Percentiles rank a stretch among this genome's conserved stretches.
Evolutionary conservation across 2,329 filamentous ascomycete genomes (phyloP).

Genomic region (Reticulascus tulasneorum): DNA sequence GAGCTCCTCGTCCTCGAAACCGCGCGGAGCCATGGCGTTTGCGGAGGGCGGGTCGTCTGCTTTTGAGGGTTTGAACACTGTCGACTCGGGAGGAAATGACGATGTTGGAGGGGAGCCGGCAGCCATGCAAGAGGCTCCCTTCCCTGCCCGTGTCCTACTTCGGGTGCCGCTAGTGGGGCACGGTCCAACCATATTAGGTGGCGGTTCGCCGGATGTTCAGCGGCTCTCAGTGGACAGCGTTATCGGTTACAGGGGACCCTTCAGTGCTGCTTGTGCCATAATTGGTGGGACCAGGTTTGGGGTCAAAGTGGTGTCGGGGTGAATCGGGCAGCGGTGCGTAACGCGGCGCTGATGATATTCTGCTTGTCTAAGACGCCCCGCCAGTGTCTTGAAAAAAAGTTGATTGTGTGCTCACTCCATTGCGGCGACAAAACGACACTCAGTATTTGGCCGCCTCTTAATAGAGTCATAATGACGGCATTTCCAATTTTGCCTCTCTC

Average conservation of each 20-base stretch:
- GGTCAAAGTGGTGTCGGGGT: conserved; percentile 2
- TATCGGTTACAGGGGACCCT: conserved; percentile 1
- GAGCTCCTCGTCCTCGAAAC: conserved; percentile 77
- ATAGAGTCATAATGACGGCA: too few relatives aligned
- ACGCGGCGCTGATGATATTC: too few relatives aligned
- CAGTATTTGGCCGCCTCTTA: too few relatives aligned
- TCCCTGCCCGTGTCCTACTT: conserved; percentile 3
- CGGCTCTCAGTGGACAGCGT: conserved; percentile 1
- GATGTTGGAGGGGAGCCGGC: conserved; percentile 14
- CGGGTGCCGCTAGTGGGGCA: too few relatives aligned
- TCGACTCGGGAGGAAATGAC: conserved; percentile 15
- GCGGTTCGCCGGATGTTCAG: conserved; percentile 3
- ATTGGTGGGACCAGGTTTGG: conserved; percentile 7
- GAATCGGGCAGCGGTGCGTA: conserved; percentile 3
- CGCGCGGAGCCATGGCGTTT: conserved; percentile 44
- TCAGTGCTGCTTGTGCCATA: background rate
- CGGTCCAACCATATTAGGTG: too few relatives aligned
- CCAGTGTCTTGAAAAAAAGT: too few relatives aligned
- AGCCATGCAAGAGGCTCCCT: conserved; percentile 14
- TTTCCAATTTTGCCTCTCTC: too few relatives aligned
- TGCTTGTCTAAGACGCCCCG: too few relatives aligned
- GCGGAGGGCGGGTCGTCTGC: conserved; percentile 11
- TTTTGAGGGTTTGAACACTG: conserved; percentile 13
- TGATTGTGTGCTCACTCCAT: too few relatives aligned
- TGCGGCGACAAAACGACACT: too few relatives aligned